Evolutionary conservation across 345 rosid species (phyloP).

Genomic region (Abelmoschus esculentus): DNA sequence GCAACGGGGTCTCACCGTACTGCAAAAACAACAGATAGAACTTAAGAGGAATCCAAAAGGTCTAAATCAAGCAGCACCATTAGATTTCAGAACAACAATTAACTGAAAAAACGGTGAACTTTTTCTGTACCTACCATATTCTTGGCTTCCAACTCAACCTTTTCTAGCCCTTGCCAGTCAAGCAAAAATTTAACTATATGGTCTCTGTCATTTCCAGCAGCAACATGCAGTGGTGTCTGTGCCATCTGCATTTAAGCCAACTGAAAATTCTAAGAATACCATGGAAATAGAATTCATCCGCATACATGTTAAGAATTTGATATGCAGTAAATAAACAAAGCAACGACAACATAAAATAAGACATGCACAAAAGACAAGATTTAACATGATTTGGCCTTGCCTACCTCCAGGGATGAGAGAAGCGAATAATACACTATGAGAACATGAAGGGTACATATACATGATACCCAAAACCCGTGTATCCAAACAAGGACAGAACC

Average conservation of each 20-base stretch:
- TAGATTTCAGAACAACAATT: neutral
- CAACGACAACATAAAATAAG: no score
- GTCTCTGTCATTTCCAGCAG: constrained; percentile 73
- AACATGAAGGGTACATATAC: no score
- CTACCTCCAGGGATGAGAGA: no score
- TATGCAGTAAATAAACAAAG: no score
- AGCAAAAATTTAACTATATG: constrained; percentile 71
- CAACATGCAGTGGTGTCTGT: constrained; percentile 92
- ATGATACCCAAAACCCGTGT: no score
- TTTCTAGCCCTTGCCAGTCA: constrained; percentile 59
- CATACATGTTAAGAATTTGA: neutral
- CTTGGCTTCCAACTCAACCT: constrained; percentile 77
- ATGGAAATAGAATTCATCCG: neutral
- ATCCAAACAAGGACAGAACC: no score
- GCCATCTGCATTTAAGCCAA: constrained; percentile 59
- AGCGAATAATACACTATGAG: no score
- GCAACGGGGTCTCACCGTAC: constrained; percentile 99
- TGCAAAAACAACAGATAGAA: constrained; percentile 23
- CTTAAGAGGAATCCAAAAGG: neutral
- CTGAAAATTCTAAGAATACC: neutral
- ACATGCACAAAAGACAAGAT: no score
- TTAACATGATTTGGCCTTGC: no score
- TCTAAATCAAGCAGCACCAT: neutral
- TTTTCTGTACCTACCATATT: constrained; percentile 47
- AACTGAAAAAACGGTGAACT: no score